Evolutionary conservation across 2,329 filamentous ascomycete species (phyloP).

Genomic region (Colletotrichum lini): DNA sequence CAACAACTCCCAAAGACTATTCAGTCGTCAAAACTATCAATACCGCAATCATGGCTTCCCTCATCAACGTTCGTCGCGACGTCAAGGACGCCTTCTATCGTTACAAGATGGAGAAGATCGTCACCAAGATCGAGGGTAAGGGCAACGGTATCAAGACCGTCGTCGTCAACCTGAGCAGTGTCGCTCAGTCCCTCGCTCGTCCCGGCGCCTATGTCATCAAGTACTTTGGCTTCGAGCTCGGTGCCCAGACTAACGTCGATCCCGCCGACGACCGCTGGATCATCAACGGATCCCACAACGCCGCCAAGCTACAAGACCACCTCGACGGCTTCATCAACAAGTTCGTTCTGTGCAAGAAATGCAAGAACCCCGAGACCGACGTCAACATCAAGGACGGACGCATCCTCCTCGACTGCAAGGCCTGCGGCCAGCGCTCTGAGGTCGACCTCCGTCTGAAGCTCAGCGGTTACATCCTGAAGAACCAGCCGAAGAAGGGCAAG

Average conservation of each 20-base stretch:
- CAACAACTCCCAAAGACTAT: constrained; percentile 27
- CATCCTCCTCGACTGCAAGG: constrained; percentile 98
- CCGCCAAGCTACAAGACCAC: constrained; percentile 95
- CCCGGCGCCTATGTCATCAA: constrained; percentile 98
- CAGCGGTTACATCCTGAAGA: constrained; percentile 97
- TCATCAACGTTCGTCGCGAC: constrained; percentile 98
- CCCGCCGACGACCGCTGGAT: constrained; percentile 99
- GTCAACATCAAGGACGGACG: constrained; percentile 93
- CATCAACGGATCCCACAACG: constrained; percentile 98
- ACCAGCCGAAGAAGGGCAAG: constrained; percentile 93
- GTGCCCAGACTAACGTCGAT: constrained; percentile 98
- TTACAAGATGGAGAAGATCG: constrained; percentile 99
- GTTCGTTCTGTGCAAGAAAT: constrained; percentile 99
- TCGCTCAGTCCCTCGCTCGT: constrained; percentile 91
- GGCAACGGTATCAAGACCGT: constrained; percentile 99
- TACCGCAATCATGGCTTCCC: constrained; percentile 83
- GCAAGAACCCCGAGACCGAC: constrained; percentile 99
- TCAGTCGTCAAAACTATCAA: constrained; percentile 45
- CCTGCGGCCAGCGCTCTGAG: constrained; percentile 92
- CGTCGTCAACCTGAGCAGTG: constrained; percentile 95
- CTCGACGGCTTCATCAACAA: constrained; percentile 98
- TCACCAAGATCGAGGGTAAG: constrained; percentile 99
- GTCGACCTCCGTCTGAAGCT: constrained; percentile 96
- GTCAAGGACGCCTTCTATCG: constrained; percentile 99
- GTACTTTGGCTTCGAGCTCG: constrained; percentile 99